Base-by-base conservation (phyloP, 768 basidiomycete genomes). In the Hypholoma fasciculare region DNA sequence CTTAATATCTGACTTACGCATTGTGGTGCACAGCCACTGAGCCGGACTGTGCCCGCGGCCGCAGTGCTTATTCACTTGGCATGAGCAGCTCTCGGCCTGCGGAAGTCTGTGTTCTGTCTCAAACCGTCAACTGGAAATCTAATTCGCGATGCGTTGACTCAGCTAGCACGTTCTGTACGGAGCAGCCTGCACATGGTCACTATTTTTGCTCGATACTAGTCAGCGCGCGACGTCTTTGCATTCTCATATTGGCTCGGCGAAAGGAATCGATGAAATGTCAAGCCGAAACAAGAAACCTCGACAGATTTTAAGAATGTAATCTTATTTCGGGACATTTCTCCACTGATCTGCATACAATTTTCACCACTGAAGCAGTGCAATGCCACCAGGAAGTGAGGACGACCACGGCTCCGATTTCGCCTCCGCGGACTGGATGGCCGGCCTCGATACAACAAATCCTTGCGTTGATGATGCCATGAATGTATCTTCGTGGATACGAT, bases 381-480 rank as follows among this genome's bases (percentile, higher is more conserved):
- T 17, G 3, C 58, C 58, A 8, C 58, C 58, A 20, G 58, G 48
- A 7, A 59, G 44, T n/a, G 58, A 49, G 13, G 53, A 55, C 14
- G 52, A 19, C 58, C 58, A 59, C n/a, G 58, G 8, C 17, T 54
- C 47, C 2, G 17, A 12, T 39, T 7, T 20, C 9, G 17, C 16
- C 19, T 36, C 14, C 17, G 19, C 27, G 17, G 47, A 37, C 7
- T 30, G 9, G 23, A 7, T 23, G 27, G 44, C 36, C 27, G 48
- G 12, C 43, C 30, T 17, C 27, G 54, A 48, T 13, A 49, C 23
- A 54, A 61, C 23, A 54, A 68, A 64, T 16, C 67, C 67, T 34
- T 50, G 53, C 0, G 52, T 58, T 0, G 63, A 66, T 14, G 65
- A 56, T 14, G 52, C 63, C 12, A 65, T 30, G 50, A 68, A 68